Base-by-base conservation (phyloP, 164 flowering plant genomes). In the Warburgia ugandensis region DNA sequence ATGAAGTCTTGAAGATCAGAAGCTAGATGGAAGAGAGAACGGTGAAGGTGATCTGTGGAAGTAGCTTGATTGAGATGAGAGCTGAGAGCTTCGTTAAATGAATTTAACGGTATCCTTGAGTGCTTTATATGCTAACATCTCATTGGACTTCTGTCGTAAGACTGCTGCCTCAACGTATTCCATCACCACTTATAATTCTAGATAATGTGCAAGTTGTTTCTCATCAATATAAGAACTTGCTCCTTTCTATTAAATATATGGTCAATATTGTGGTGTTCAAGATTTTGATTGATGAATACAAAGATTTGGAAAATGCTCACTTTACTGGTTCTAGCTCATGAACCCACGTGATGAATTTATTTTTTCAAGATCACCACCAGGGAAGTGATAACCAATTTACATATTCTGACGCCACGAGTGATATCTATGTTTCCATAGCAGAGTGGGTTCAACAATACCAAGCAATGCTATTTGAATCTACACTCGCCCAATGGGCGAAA, bases 401-500 rank as follows among this genome's bases (percentile, higher is more conserved):
- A n/a, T n/a, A n/a, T 19, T 41, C 21, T 41, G 23, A 4, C 21
- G 10, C 11, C 22, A 20, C 21, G 21, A 20, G 19, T 20, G 11
- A n/a, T 17, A 41, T 10, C 45, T 17, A n/a, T 37, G n/a, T 37
- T 37, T 5, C 41, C 17, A 37, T 37, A 20, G 23, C 11, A 22
- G 25, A 5, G 46, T 22, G 12, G 25, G 26, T 22, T 26, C 27
- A 1, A 26, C 14, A 25, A 25, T 29, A 25, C 25, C 48, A 45
- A 27, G 48, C 28, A 9, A 7, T 45, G 48, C 17, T 23, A 1
- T 25, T 45, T 4, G n/a, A 17, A 25, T 50, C 55, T 80, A 85
- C 13, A 77, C 92, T 56, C 94, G 63, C 0, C 85, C 67, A 26
- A 82, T 79, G 2, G 94, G 94, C 51, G 95, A 86, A 56, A 86